Evolutionary conservation across 306 rosid genomes (phyloP).

Genomic region (Fragaria vesca): DNA sequence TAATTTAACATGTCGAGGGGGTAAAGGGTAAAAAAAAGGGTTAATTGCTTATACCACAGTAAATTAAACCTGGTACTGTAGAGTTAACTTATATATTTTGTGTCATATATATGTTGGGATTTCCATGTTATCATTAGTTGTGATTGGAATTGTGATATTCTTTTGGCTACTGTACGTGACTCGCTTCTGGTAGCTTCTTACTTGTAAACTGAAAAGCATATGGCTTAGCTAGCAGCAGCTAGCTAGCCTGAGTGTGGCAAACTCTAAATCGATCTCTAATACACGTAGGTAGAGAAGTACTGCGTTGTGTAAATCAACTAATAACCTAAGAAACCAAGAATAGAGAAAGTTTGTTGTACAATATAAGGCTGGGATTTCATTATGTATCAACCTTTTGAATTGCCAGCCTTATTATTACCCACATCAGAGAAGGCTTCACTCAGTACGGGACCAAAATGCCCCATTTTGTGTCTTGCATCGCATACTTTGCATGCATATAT

Average conservation of each 20-base stretch:
- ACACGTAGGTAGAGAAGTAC: constrained; percentile 6
- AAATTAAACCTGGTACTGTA: neutral
- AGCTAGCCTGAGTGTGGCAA: neutral
- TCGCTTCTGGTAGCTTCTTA: neutral
- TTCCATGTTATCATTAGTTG: constrained; percentile 3
- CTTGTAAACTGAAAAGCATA: neutral
- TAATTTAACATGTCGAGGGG: constrained; percentile 25
- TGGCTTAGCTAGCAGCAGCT: neutral
- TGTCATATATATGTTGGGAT: neutral
- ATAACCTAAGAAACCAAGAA: neutral
- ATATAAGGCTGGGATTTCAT: neutral
- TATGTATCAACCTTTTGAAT: constrained; percentile 1
- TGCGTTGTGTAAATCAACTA: neutral
- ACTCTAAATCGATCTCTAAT: neutral
- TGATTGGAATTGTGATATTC: neutral
- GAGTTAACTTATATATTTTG: neutral
- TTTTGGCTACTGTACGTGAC: constrained; percentile 1
- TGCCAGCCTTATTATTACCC: neutral
- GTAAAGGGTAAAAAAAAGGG: neutral
- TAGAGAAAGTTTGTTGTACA: too few relatives aligned
- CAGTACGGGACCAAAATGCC: constrained; percentile 1
- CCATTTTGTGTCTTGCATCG: neutral
- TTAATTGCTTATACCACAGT: neutral
- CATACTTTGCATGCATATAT: neutral
- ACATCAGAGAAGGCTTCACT: neutral